Percentiles rank a stretch among this genome's conserved stretches.
phyloP scores from a whole-genome alignment of 139 green algal species.

The Spirogloea muscicola region DNA sequence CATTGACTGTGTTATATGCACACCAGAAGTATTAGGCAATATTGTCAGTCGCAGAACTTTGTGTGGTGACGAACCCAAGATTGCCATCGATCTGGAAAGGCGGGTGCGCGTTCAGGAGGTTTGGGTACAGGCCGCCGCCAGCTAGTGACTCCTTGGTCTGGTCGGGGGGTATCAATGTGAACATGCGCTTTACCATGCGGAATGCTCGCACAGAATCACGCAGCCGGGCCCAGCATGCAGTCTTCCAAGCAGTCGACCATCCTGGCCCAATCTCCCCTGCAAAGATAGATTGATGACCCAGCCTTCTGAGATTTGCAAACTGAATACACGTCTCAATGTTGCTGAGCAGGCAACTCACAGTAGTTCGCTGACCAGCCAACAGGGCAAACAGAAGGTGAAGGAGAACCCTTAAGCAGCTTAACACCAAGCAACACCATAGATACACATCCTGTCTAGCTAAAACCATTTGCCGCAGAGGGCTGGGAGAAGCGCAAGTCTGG shows the following conservation, averaged over 20 bases:
- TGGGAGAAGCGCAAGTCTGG: too few species aligned
- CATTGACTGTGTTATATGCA: too few species aligned
- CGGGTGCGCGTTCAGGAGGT: slow-evolving; percentile 3
- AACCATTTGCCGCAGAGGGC: too few species aligned
- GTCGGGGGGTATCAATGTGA: neutral
- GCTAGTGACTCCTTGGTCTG: neutral
- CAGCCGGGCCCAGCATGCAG: neutral
- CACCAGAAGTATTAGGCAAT: neutral
- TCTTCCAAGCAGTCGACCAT: slow-evolving; percentile 11
- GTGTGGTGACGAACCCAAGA: neutral
- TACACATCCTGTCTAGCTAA: too few species aligned
- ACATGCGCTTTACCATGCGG: neutral
- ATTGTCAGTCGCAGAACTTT: neutral
- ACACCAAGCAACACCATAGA: too few species aligned
- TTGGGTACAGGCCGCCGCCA: neutral
- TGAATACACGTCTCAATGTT: too few species aligned
- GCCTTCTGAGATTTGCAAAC: too few species aligned
- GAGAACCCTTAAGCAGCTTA: too few species aligned
- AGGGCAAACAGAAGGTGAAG: too few species aligned
- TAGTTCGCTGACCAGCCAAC: neutral
- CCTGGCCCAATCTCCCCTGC: slow-evolving; percentile 2
- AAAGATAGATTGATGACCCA: too few species aligned
- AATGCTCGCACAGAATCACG: neutral
- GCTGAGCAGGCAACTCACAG: neutral
- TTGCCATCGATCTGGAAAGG: slow-evolving; percentile 16